Conservation (phyloP, 2,329 filamentous ascomycete genomes). For the Pseudocercospora musae region DNA sequence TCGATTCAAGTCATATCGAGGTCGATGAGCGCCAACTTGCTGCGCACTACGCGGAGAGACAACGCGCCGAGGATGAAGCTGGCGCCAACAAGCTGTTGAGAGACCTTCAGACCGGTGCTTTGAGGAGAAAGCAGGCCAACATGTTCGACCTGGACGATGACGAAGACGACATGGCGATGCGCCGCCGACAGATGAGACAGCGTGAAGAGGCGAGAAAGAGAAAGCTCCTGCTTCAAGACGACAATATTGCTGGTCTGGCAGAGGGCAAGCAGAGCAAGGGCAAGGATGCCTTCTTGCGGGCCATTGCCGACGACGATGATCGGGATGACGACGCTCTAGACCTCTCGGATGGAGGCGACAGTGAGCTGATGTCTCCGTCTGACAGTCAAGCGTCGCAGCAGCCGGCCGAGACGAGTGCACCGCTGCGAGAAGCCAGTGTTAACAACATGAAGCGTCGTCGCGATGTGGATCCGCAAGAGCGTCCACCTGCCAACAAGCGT, state of each 20-base stretch:
- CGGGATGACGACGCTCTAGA: slow-evolving; percentile 64
- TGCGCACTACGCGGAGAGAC: slow-evolving; percentile 79
- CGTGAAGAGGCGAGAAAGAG: slow-evolving; percentile 89
- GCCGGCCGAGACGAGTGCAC: slow-evolving; percentile 9
- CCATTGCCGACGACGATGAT: slow-evolving; percentile 70
- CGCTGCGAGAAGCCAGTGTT: slow-evolving; percentile 27
- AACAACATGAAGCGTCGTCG: slow-evolving; percentile 24
- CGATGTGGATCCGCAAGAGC: slow-evolving; percentile 23
- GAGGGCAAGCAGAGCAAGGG: slow-evolving; percentile 52
- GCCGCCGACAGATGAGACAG: slow-evolving; percentile 74
- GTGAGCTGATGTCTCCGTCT: slow-evolving; percentile 37
- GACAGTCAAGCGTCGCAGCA: slow-evolving; percentile 29
- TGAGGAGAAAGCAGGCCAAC: slow-evolving; percentile 75
- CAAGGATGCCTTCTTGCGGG: slow-evolving; percentile 83
- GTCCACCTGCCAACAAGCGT: slow-evolving; percentile 36
- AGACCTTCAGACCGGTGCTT: slow-evolving; percentile 83
- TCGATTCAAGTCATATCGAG: slow-evolving; percentile 75
- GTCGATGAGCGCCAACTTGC: slow-evolving; percentile 78
- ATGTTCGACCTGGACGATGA: slow-evolving; percentile 71
- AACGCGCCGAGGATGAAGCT: slow-evolving; percentile 77
- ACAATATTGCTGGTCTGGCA: slow-evolving; percentile 79
- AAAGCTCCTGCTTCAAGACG: slow-evolving; percentile 80
- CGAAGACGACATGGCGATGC: slow-evolving; percentile 75
- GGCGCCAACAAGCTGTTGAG: slow-evolving; percentile 87
- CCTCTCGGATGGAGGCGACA: slow-evolving; percentile 60